These are phyloP conservation scores for Ogataea glucozyma DNA, from an alignment of 805 yeast genomes.

Conservation along the genomic window DNA sequence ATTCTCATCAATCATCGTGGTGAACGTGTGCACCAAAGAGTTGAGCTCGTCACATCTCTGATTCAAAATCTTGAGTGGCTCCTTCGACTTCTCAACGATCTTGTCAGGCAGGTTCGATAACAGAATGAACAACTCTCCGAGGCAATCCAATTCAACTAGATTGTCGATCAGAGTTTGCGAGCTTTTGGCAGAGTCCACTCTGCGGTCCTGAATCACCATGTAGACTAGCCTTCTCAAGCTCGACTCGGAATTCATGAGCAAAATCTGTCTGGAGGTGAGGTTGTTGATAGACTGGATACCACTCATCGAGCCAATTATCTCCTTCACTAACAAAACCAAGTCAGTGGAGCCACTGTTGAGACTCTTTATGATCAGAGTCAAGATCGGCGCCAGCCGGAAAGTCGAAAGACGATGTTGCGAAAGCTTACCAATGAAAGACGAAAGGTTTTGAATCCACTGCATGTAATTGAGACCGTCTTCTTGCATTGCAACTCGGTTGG, in stretches of 20 bases:
- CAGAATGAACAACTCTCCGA: slow-evolving; percentile 67
- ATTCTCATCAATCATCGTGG: slow-evolving; percentile 58
- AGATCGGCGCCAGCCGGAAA: slow-evolving; percentile 63
- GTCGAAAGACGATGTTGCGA: slow-evolving; percentile 50
- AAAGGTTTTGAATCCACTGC: slow-evolving; percentile 83
- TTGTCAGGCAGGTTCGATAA: slow-evolving; percentile 51
- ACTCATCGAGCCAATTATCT: slow-evolving; percentile 69
- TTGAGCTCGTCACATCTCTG: slow-evolving; percentile 71
- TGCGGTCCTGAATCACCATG: slow-evolving; percentile 56
- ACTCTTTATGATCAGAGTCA: slow-evolving; percentile 60
- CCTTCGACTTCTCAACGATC: slow-evolving; percentile 42
- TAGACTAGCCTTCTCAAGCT: slow-evolving; percentile 57
- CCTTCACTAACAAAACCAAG: slow-evolving; percentile 64
- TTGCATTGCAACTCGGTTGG: slow-evolving; percentile 68
- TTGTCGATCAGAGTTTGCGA: slow-evolving; percentile 51
- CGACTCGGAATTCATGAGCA: slow-evolving; percentile 63
- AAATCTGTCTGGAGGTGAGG: slow-evolving; percentile 63
- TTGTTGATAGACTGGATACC: slow-evolving; percentile 75
- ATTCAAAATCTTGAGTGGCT: slow-evolving; percentile 65
- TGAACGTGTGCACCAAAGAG: slow-evolving; percentile 64
- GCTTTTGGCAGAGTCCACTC: slow-evolving; percentile 49
- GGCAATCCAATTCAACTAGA: slow-evolving; percentile 43
- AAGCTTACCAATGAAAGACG: slow-evolving; percentile 75
- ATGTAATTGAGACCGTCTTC: slow-evolving; percentile 77
- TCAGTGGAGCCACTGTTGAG: slow-evolving; percentile 60